Conservation (phyloP, 2,329 filamentous ascomycete species). For the Onygenales sp. region DNA sequence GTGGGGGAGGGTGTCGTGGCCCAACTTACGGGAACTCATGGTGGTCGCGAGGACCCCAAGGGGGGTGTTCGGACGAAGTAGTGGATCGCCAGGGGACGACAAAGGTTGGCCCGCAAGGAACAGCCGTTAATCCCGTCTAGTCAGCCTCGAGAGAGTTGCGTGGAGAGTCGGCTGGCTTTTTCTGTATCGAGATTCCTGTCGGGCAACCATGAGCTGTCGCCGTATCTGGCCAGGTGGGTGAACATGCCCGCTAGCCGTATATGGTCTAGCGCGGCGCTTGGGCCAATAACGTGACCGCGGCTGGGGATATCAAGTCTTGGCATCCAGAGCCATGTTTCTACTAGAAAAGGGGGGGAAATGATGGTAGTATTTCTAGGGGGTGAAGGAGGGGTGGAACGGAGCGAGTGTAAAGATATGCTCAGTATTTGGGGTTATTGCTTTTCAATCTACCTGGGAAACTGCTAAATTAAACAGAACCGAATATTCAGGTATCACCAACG, state of each 20-base stretch:
- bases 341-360: too few species aligned
- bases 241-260: neutral
- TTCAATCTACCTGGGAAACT: too few species aligned
- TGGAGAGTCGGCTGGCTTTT: neutral
- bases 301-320: neutral
- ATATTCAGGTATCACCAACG: too few species aligned
- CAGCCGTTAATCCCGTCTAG: neutral
- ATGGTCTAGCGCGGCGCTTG: neutral
- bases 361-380: too few species aligned
- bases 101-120: neutral
- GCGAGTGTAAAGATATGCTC: too few species aligned
- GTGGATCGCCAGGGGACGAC: slow-evolving; percentile 1
- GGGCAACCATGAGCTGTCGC: neutral
- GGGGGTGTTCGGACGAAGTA: slow-evolving; percentile 18
- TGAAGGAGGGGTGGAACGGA: too few species aligned
- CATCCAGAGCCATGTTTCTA: neutral
- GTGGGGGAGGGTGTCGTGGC: slow-evolving; percentile 13
- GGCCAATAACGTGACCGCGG: neutral
- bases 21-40: slow-evolving; percentile 49
- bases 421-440: too few species aligned
- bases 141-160: too few species aligned
- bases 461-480: too few species aligned
- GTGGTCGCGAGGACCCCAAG: slow-evolving; percentile 42
- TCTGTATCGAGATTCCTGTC: neutral
- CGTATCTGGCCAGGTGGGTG: slow-evolving; percentile 1